Evolutionary conservation across 805 yeast species (phyloP), one percentile per base, ranked within the genome.

Genomic region (Lipomyces chichibuensis): DNA sequence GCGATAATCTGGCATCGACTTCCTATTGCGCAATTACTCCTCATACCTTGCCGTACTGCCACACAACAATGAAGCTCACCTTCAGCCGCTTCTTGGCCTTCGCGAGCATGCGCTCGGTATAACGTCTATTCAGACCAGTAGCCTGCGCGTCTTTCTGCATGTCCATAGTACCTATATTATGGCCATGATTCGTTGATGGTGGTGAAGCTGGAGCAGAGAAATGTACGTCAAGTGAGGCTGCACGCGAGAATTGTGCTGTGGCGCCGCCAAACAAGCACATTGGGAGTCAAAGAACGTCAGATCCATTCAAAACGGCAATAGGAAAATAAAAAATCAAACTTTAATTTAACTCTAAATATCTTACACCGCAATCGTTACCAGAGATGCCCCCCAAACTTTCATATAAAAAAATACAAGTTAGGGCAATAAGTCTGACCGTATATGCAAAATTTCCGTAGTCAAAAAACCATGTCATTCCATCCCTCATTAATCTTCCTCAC

Each of bases 61-160:
- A 43, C 20, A 43, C 9, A 43, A 43, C 49, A 43, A n/a, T 43
- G 20, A 17, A 4, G 49, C 64, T 14, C 20, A 66, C 70, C 64
- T 65, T 57, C 60, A 66, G 55, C 8, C 70, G 49, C 32, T 32
- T 37, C 55, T 58, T 63, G 11, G 70, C 70, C 53, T 61, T 64
- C 25, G 67, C 65, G 33, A 66, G 29, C 65, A 66, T 49, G 20
- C 65, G 60, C 58, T 65, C 69, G 14, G 65, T 59, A 29, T 60
- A 60, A 13, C 37, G 11, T 46, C 37, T 33, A 59, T 13, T 57
- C 13, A 52, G 17, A 25, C 33, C 33, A 13, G 33, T 25, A 6
- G 33, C 33, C 55, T 5, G 33, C 33, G 43, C 9, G 9, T 54
- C 57, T 33, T 54, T 20, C 11, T 20, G 33, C 13, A 11, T 20